phyloP scores from a whole-genome alignment of 495 filamentous ascomycete species.

The Penicillium lagena region DNA sequence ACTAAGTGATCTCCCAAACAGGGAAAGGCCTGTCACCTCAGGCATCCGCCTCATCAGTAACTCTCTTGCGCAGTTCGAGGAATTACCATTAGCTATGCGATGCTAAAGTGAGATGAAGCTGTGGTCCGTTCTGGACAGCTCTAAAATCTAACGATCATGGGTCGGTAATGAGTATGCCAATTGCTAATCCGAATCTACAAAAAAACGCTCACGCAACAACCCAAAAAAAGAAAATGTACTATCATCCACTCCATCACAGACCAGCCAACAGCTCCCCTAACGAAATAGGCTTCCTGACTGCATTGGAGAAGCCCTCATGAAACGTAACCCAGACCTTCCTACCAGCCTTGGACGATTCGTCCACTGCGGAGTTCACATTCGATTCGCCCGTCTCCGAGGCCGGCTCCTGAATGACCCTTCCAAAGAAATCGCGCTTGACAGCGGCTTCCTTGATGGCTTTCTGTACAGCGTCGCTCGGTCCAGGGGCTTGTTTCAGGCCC shows the following conservation, averaged over 20 bases:
- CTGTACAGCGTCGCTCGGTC: constrained; percentile 30
- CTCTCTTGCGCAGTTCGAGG: too few relatives aligned
- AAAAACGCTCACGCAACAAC: too few relatives aligned
- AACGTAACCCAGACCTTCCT: constrained; percentile 85
- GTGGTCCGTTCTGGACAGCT: too few relatives aligned
- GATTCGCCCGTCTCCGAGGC: constrained; percentile 17
- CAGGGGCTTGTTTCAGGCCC: constrained; percentile 19
- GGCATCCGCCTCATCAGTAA: too few relatives aligned
- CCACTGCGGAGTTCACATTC: constrained; percentile 13
- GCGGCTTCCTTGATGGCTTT: constrained; percentile 20
- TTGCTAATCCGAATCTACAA: too few relatives aligned
- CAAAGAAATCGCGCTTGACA: constrained; percentile 88
- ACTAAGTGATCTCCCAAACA: too few relatives aligned
- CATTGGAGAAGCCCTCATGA: constrained; percentile 95
- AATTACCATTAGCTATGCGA: too few relatives aligned
- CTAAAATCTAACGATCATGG: too few relatives aligned
- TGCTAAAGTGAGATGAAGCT: too few relatives aligned
- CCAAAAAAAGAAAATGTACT: too few relatives aligned
- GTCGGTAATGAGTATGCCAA: too few relatives aligned
- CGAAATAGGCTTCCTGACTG: constrained; percentile 86
- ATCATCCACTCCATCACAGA: constrained; percentile 14
- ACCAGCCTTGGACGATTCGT: constrained; percentile 35
- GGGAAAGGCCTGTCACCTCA: too few relatives aligned
- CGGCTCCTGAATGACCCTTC: constrained; percentile 54
- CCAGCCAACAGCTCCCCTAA: constrained; percentile 71